Evolutionary conservation across 352 stramenopile genomes (phyloP).

Genomic region (Globisporangium perplexum): DNA sequence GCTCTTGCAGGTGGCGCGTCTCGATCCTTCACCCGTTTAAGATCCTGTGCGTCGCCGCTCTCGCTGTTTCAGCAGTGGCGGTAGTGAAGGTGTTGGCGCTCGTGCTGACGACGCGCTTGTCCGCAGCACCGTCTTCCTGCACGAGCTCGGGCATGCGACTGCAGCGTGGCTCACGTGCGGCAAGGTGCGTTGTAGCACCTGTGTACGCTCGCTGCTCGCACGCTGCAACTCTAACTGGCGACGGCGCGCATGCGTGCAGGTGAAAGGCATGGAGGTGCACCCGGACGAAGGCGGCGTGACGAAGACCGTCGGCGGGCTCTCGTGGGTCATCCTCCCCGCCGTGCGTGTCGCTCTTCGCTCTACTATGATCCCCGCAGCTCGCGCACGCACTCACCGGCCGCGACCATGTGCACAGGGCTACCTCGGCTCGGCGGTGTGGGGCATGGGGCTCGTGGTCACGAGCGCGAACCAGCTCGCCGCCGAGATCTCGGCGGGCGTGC

Average conservation of each 20-base stretch:
- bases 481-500: conserved; percentile 70
- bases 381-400: neutral
- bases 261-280: conserved; percentile 87
- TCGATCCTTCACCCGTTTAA: conserved; percentile 86
- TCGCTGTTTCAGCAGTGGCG: neutral
- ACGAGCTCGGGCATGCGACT: conserved; percentile 80
- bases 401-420: conserved; percentile 46
- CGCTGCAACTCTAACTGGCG: neutral
- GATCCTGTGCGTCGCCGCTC: conserved; percentile 55
- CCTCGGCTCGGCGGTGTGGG: conserved; percentile 80
- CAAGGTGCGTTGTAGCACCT: conserved; percentile 26
- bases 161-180: conserved; percentile 84
- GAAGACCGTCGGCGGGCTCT: conserved; percentile 64
- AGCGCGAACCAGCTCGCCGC: conserved; percentile 48
- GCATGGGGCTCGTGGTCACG: conserved; percentile 79
- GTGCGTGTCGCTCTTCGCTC: conserved; percentile 20
- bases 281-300: conserved; percentile 85
- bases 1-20: conserved; percentile 68
- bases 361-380: neutral
- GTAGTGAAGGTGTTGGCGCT: neutral
- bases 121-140: conserved; percentile 77
- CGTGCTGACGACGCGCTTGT: neutral
- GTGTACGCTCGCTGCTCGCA: neutral
- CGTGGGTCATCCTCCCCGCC: conserved; percentile 71
- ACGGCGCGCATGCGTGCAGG: too few relatives aligned